Evolutionary conservation across 345 rosid species (phyloP).

Genomic region (rapeseed (Brassica napus)): DNA sequence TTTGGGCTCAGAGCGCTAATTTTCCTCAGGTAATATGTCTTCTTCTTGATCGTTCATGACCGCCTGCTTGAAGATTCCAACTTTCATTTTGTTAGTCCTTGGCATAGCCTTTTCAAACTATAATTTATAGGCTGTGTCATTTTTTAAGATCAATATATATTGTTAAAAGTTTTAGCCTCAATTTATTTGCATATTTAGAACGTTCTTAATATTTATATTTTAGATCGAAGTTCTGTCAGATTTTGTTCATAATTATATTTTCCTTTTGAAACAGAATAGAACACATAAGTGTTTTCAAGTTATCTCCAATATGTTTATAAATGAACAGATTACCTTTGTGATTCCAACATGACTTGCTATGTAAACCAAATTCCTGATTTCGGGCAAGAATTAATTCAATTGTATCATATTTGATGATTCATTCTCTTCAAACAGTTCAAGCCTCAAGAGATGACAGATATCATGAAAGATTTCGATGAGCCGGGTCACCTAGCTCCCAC

Average conservation of each 20-base stretch:
- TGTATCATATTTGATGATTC: not conserved
- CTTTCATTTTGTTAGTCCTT: not conserved
- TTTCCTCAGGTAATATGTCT: constrained; percentile 61
- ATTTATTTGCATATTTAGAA: not conserved
- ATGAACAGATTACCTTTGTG: not conserved
- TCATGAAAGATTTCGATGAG: constrained; percentile 66
- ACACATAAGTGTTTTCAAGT: not conserved
- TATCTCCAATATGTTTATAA: not conserved
- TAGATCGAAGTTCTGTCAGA: not conserved
- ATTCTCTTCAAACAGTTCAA: constrained; percentile 46
- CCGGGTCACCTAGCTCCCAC: constrained; percentile 73
- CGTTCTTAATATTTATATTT: not conserved
- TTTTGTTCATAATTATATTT: not conserved
- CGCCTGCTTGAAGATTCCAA: not conserved
- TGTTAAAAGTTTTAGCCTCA: no score
- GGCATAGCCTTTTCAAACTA: not conserved
- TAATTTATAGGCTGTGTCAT: not conserved
- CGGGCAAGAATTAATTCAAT: not conserved
- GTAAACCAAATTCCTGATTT: not conserved
- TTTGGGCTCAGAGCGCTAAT: constrained; percentile 83
- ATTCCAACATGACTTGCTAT: not conserved
- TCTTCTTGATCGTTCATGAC: not conserved
- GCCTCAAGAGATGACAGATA: constrained; percentile 50
- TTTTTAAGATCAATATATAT: not conserved
- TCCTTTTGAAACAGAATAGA: not conserved